phyloP scores from a whole-genome alignment of 805 yeast genomes.

The Candida nanaspora region DNA sequence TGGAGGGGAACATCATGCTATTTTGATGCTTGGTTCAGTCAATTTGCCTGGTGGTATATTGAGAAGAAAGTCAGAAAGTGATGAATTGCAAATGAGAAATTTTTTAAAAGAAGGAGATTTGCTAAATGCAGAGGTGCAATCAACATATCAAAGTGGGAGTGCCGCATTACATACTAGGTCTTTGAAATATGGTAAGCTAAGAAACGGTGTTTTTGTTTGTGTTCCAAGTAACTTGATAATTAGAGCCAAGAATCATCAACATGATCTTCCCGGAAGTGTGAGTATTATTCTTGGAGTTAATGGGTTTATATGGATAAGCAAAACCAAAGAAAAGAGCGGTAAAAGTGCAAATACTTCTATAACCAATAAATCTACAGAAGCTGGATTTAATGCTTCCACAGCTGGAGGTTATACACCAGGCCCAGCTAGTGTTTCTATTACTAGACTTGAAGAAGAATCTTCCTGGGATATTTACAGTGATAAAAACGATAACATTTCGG shows the following conservation, averaged over 20 bases:
- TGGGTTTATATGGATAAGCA: conserved; percentile 89
- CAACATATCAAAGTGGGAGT: conserved; percentile 79
- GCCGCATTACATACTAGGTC: conserved; percentile 95
- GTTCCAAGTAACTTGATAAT: conserved; percentile 82
- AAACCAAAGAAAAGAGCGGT: conserved; percentile 36
- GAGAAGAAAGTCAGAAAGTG: conserved; percentile 89
- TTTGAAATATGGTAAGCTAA: conserved; percentile 85
- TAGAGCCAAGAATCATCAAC: conserved; percentile 81
- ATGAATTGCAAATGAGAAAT: conserved; percentile 92
- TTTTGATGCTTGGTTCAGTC: conserved; percentile 88
- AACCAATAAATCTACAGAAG: conserved; percentile 27
- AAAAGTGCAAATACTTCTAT: conserved; percentile 11
- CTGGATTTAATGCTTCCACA: conserved; percentile 27
- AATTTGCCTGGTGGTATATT: conserved; percentile 96
- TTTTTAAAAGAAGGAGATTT: conserved; percentile 94
- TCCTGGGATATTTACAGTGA: conserved; percentile 95
- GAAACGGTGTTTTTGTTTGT: conserved; percentile 78
- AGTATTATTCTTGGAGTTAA: conserved; percentile 89
- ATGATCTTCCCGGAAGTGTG: conserved; percentile 89
- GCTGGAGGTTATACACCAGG: conserved; percentile 41
- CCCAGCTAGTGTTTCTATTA: conserved; percentile 59
- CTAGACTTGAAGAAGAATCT: conserved; percentile 79
- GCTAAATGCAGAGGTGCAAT: conserved; percentile 92
- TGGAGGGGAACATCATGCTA: conserved; percentile 91
- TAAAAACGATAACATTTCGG: conserved; percentile 65